Evolutionary conservation across 2,329 filamentous ascomycete species (phyloP).

Genomic region (Neophaeococcomyces mojaviensis): DNA sequence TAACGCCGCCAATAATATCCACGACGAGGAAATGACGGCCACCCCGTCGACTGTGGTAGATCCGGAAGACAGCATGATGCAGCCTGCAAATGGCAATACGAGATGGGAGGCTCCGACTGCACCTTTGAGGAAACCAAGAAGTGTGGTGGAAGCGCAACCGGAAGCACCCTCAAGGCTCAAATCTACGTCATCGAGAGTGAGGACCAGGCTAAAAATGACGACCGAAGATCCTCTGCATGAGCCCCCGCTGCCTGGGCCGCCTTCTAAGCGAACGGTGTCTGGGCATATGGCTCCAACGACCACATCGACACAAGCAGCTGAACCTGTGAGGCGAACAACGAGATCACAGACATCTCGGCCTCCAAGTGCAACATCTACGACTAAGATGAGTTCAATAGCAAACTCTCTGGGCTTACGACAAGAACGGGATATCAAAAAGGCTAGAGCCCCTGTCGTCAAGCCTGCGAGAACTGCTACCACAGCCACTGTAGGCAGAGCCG

Average conservation of each 20-base stretch:
- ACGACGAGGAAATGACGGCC: slow-evolving; percentile 17
- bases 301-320: slow-evolving; percentile 48
- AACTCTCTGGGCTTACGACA: slow-evolving; percentile 53
- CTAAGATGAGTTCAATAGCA: slow-evolving; percentile 54
- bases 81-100: slow-evolving; percentile 15
- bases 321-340: slow-evolving; percentile 57
- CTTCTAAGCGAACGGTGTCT: slow-evolving; percentile 75
- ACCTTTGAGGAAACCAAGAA: slow-evolving; percentile 45
- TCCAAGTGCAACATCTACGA: slow-evolving; percentile 35
- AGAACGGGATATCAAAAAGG: slow-evolving; percentile 72
- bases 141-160: slow-evolving; percentile 43
- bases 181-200: slow-evolving; percentile 40
- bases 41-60: slow-evolving; percentile 18
- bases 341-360: slow-evolving; percentile 66
- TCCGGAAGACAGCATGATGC: slow-evolving; percentile 16
- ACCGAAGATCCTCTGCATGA: slow-evolving; percentile 33
- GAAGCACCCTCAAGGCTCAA: slow-evolving; percentile 61
- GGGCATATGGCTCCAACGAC: slow-evolving; percentile 57
- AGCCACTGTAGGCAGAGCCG: slow-evolving; percentile 72
- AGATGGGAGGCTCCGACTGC: slow-evolving; percentile 38
- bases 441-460: slow-evolving; percentile 65
- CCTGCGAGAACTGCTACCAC: slow-evolving; percentile 53
- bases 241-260: slow-evolving; percentile 38
- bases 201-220: slow-evolving; percentile 33
- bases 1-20: slow-evolving; percentile 15